Conservation (phyloP, 2,329 filamentous ascomycete species). For the Curvularia lunata region DNA sequence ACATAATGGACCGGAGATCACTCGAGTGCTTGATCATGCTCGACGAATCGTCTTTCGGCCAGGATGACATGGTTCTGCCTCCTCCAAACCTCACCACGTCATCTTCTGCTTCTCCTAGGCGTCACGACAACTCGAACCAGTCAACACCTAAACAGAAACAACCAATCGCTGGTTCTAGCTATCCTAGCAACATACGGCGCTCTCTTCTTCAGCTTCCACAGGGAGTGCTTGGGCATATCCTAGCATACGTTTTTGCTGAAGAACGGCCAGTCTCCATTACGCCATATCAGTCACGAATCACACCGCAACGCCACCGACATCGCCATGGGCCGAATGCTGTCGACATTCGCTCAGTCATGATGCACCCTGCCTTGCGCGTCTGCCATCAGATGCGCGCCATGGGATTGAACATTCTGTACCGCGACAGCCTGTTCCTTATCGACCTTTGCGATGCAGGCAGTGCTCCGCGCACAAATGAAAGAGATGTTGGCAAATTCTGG, state of each 20-base stretch:
- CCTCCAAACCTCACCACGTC: conserved; percentile 17
- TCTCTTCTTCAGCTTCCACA: conserved; percentile 23
- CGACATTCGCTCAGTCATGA: conserved; percentile 27
- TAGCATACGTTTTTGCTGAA: conserved; percentile 27
- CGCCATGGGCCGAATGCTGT: conserved; percentile 26
- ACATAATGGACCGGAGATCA: conserved; percentile 3
- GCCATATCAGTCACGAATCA: conserved; percentile 15
- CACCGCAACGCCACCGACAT: conserved; percentile 27
- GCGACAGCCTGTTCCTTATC: conserved; percentile 30
- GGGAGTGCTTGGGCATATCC: conserved; percentile 28
- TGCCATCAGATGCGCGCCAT: conserved; percentile 7
- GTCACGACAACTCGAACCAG: neutral
- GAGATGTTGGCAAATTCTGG: conserved; percentile 22
- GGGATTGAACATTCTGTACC: conserved; percentile 27
- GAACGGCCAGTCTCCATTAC: conserved; percentile 24
- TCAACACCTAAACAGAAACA: neutral
- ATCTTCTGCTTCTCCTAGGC: conserved; percentile 16
- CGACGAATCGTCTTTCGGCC: conserved; percentile 1
- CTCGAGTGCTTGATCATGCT: conserved; percentile 11
- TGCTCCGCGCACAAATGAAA: conserved; percentile 17
- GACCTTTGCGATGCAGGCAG: conserved; percentile 30
- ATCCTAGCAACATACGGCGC: conserved; percentile 3
- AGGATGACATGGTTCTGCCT: neutral
- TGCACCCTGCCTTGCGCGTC: conserved; percentile 13
- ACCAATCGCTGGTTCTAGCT: neutral